Percentiles rank a stretch among this genome's conserved stretches.
phyloP scores from a whole-genome alignment of 2,329 filamentous ascomycete species.

The Epichloe aotearoae region DNA sequence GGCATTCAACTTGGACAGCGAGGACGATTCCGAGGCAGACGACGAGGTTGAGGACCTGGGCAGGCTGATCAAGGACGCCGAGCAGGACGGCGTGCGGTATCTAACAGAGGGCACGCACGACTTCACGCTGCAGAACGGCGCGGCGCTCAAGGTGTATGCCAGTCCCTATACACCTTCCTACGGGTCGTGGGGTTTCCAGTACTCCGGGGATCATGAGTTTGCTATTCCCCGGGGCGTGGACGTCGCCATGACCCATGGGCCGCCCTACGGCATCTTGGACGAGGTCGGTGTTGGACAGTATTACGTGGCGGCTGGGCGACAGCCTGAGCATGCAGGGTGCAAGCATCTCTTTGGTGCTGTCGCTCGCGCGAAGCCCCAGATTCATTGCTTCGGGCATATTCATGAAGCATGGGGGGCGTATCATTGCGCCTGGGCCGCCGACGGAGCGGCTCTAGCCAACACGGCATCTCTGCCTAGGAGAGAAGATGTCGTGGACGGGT shows the following conservation, averaged over 20 bases:
- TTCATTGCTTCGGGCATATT: constrained; percentile 48
- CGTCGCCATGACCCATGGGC: constrained; percentile 41
- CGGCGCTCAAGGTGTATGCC: constrained; percentile 34
- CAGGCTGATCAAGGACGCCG: constrained; percentile 24
- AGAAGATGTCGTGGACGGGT: constrained; percentile 27
- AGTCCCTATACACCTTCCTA: constrained; percentile 37
- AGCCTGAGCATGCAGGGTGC: constrained; percentile 27
- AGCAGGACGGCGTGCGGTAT: constrained; percentile 28
- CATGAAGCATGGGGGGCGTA: constrained; percentile 47
- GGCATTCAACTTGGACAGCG: background rate
- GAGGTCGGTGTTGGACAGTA: constrained; percentile 8
- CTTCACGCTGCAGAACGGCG: constrained; percentile 36
- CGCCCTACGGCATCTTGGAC: constrained; percentile 39
- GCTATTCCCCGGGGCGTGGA: constrained; percentile 24
- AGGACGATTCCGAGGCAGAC: constrained; percentile 16
- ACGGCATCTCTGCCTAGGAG: constrained; percentile 7
- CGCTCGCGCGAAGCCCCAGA: constrained; percentile 25
- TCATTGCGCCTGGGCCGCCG: constrained; percentile 34
- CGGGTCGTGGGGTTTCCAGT: constrained; percentile 38
- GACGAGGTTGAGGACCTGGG: constrained; percentile 9
- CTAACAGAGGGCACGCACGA: constrained; percentile 34
- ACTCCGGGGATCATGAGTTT: constrained; percentile 27
- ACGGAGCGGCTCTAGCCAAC: background rate
- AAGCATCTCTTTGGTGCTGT: constrained; percentile 32
- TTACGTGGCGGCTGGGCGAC: background rate